Conservation (phyloP, 371 early-diverging fungal species). For the Actinomortierella ambigua region DNA sequence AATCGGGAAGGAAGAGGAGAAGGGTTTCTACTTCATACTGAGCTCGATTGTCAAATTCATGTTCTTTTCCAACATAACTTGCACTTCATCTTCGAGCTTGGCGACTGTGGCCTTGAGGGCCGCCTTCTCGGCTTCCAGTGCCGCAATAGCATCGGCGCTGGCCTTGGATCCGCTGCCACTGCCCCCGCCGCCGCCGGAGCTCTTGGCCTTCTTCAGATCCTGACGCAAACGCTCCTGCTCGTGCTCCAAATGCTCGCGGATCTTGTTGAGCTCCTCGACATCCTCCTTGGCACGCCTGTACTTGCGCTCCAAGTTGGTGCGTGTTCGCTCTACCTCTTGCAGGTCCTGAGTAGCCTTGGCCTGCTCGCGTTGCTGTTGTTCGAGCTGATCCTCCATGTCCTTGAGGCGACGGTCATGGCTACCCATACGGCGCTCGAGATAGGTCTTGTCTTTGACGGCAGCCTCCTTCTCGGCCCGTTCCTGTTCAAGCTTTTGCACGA, state of each 20-base stretch:
- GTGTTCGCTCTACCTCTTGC: conserved; percentile 34
- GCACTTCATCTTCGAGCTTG: conserved; percentile 33
- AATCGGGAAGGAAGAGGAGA: no score
- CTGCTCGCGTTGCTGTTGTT: conserved; percentile 33
- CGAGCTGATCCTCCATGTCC: conserved; percentile 30
- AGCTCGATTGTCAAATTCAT: conserved; percentile 46
- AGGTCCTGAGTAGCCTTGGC: conserved; percentile 37
- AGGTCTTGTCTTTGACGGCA: conserved; percentile 40
- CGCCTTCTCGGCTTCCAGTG: conserved; percentile 27
- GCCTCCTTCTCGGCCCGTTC: conserved; percentile 36
- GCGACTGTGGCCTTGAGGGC: conserved; percentile 20
- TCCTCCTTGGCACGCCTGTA: conserved; percentile 33
- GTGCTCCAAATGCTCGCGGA: conserved; percentile 30
- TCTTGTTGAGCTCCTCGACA: conserved; percentile 35
- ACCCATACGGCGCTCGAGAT: conserved; percentile 31
- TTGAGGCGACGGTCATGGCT: conserved; percentile 42
- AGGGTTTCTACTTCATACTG: conserved; percentile 39
- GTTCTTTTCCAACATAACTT: conserved; percentile 45
- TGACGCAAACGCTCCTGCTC: conserved; percentile 45
- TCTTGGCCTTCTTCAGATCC: conserved; percentile 43
- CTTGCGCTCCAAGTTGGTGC: conserved; percentile 39
- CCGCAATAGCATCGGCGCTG: conserved; percentile 13
- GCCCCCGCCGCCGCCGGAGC: conserved; percentile 10
- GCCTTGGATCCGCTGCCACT: conserved; percentile 9
- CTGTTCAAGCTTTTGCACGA: conserved; percentile 21